phyloP scores from a whole-genome alignment of 495 filamentous ascomycete species.

The Aspergillus sclerotiicarbonarius region DNA sequence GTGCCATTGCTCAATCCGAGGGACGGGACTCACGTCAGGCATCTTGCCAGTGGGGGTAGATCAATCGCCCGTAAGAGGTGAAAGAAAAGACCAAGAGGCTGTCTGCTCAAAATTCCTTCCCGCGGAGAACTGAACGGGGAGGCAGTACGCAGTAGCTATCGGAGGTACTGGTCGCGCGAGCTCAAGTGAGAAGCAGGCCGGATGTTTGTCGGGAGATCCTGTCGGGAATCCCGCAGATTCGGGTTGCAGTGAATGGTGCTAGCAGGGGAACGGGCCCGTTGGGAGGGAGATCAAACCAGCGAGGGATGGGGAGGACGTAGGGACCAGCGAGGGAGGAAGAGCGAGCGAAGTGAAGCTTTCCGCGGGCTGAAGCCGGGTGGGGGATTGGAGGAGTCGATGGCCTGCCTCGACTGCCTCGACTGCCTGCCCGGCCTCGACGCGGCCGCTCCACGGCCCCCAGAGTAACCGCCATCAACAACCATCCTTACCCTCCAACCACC shows the following conservation, averaged over 20 bases:
- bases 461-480: not conserved
- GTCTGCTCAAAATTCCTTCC: not conserved
- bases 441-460: not conserved
- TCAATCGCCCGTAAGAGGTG: slow-evolving; percentile 5
- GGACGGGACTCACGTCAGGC: slow-evolving; percentile 43
- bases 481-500: not conserved
- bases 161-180: slow-evolving; percentile 12
- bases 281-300: not conserved
- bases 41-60: slow-evolving; percentile 26
- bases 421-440: not conserved
- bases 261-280: not conserved
- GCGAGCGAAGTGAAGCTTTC: slow-evolving; percentile 10
- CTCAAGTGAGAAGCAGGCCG: slow-evolving; percentile 1
- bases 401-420: not conserved
- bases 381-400: not conserved
- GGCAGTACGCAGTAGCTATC: slow-evolving; percentile 3
- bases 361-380: not conserved
- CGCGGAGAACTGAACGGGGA: not conserved
- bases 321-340: slow-evolving; percentile 2
- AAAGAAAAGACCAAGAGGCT: not conserved
- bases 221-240: slow-evolving; percentile 11
- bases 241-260: slow-evolving; percentile 4
- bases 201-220: slow-evolving; percentile 7
- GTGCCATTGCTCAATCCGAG: not conserved
- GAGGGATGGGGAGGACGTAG: not conserved